A percentile compares a stretch with the other conserved stretches of the same genome.
Evolutionary conservation across 2,329 filamentous ascomycete species (phyloP).

Genomic region (Bisporella sp.): DNA sequence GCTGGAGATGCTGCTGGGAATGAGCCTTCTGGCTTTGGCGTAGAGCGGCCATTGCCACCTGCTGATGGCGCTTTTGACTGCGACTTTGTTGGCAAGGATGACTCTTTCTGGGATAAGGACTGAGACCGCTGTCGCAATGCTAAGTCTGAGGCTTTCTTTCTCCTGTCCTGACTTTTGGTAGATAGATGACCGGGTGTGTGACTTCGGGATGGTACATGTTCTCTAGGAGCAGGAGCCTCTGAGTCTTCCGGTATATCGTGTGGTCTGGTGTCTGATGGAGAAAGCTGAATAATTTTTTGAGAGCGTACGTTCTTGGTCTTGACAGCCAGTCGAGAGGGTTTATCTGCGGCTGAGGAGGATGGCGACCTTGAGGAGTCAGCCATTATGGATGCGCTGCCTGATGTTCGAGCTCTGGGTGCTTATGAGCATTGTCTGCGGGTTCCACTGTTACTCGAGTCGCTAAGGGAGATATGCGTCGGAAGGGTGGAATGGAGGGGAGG

Average conservation of each 20-base stretch:
- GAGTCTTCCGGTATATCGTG: conserved; percentile 31
- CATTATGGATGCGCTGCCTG: conserved; percentile 23
- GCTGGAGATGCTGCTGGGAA: conserved; percentile 6
- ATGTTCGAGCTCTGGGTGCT: conserved; percentile 12
- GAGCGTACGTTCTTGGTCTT: conserved; percentile 44
- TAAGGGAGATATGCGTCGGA: too few relatives aligned
- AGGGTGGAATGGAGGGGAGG: too few relatives aligned
- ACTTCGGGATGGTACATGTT: conserved; percentile 39
- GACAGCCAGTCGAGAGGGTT: conserved; percentile 26
- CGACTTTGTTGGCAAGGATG: conserved; percentile 17
- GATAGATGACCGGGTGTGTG: conserved; percentile 57
- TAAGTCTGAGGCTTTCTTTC: conserved; percentile 24
- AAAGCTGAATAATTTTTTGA: conserved; percentile 42
- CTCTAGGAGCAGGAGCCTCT: conserved; percentile 28
- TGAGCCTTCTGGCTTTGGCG: conserved; percentile 13
- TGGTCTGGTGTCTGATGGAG: conserved; percentile 28
- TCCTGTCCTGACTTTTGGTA: conserved; percentile 41
- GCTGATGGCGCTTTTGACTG: conserved; percentile 15
- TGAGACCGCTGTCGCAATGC: conserved; percentile 27
- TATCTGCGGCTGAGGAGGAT: conserved; percentile 13
- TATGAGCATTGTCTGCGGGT: conserved; percentile 21
- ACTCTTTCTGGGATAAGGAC: conserved; percentile 24
- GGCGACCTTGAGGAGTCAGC: conserved; percentile 21
- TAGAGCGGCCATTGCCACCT: conserved; percentile 11
- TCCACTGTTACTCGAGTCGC: neutral